Base-by-base conservation (phyloP, 2,329 filamentous ascomycete genomes). In the Phialocephala subalpina region DNA sequence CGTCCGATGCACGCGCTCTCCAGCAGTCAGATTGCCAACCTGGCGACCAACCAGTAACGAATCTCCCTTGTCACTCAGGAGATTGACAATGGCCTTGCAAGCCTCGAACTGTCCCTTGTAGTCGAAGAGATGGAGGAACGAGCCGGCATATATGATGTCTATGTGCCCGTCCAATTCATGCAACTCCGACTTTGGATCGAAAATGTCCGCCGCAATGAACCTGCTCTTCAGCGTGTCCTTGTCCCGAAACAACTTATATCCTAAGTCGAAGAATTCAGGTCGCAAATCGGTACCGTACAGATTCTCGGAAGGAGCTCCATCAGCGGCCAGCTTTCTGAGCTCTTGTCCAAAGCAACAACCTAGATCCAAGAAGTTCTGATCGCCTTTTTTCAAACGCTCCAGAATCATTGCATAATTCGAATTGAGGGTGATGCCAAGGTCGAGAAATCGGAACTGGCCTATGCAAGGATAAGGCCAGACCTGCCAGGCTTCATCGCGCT, bases 41-140 rank as follows among this genome's bases (percentile, higher is more conserved):
- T 69, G 66, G 18, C 65, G 58, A 25, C 66, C 69, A 7, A 57
- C 5, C 8, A 57, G n/a, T 9, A 57, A 29, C 29, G 29, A 36
- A 38, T 38, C 55, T 18, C 38, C 22, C 33, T 25, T 57, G 4
- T 57, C 29, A 20, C 55, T 57, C 55, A 57, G 25, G 3, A 57
- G 35, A 1, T 16, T 57, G 29, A 38, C 55, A 20, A 57, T 57
- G 20, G 20, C 35, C 14, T 57, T 57, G 55, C 63, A 65, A 33
- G 49, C 53, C n/a, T 57, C 60, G 14, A 65, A 20, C 27, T 82
- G 80, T 3, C 73, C 71, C 0, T 80, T 75, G 70, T 75, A 80
- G 36, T 75, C 73, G 67, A 82, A 83, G 8, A 82, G 73, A 60
- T 83, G 82, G 52, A 83, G 78, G 71, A 83, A 80, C 0, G 78